Percentiles rank a stretch among this genome's conserved stretches.
Evolutionary conservation across 2,329 filamentous ascomycete species (phyloP).

Genomic region (Arthroderma sp.): DNA sequence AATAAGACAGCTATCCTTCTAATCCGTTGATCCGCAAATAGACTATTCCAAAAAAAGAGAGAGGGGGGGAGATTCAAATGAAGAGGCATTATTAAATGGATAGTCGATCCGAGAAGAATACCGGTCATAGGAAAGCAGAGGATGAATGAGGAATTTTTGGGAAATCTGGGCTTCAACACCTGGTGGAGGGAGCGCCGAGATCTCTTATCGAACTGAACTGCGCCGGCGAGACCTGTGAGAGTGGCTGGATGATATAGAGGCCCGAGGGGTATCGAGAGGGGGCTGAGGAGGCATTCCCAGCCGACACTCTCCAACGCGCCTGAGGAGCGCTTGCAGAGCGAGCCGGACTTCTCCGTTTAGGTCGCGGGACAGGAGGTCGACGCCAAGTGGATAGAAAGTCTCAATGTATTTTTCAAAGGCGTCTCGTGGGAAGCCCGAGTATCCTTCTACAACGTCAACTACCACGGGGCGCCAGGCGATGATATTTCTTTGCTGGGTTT

Average conservation of each 20-base stretch:
- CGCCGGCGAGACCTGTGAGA: conserved; percentile 16
- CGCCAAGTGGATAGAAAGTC: conserved; percentile 72
- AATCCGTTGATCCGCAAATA: too few species aligned
- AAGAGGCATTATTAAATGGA: too few species aligned
- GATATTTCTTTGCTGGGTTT: conserved; percentile 93
- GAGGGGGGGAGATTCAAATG: too few species aligned
- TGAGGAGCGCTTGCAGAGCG: conserved; percentile 63
- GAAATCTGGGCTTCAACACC: too few species aligned
- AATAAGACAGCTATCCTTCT: too few species aligned
- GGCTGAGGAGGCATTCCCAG: conserved; percentile 32
- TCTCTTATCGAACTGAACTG: conserved; percentile 12
- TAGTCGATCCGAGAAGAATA: too few species aligned
- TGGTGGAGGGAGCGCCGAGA: too few species aligned
- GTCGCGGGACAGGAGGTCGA: conserved; percentile 73
- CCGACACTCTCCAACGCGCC: conserved; percentile 67
- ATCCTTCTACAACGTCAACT: conserved; percentile 90
- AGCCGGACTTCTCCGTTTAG: conserved; percentile 65
- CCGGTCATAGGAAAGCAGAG: too few species aligned
- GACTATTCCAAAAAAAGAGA: too few species aligned
- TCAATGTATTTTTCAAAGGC: conserved; percentile 69
- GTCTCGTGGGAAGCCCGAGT: conserved; percentile 64
- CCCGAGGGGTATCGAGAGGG: conserved; percentile 21
- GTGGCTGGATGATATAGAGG: conserved; percentile 22
- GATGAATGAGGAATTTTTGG: too few species aligned
- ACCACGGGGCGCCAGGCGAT: conserved; percentile 95